phyloP scores from a whole-genome alignment of 1,139 yeast species.

The Sugiyamaella castrensis region DNA sequence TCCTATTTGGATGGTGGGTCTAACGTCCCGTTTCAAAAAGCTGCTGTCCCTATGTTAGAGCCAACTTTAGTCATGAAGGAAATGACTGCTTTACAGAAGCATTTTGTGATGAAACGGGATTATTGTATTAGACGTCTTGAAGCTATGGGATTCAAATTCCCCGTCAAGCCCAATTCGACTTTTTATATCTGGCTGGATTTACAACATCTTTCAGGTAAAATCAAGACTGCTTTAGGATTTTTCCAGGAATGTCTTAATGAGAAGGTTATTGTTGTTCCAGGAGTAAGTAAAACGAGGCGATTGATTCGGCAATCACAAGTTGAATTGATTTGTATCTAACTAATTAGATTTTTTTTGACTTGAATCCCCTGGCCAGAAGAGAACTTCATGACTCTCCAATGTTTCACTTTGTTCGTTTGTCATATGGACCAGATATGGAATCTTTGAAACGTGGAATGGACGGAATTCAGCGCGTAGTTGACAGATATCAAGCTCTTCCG shows the following conservation, averaged over 20 bases:
- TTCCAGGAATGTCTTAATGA: slow-evolving; percentile 69
- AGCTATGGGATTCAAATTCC: slow-evolving; percentile 57
- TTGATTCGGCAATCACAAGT: no score
- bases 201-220: slow-evolving; percentile 56
- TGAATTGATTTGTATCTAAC: background rate
- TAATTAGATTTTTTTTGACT: slow-evolving; percentile 53
- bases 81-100: slow-evolving; percentile 60
- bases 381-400: slow-evolving; percentile 60
- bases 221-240: slow-evolving; percentile 60
- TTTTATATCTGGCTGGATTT: slow-evolving; percentile 65
- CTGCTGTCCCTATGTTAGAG: slow-evolving; percentile 56
- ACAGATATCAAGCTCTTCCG: slow-evolving; percentile 30
- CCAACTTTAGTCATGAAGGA: slow-evolving; percentile 52
- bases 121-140: slow-evolving; percentile 52
- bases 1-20: slow-evolving; percentile 66
- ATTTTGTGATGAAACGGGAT: slow-evolving; percentile 61
- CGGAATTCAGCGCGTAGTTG: slow-evolving; percentile 57
- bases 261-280: slow-evolving; percentile 63
- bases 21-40: slow-evolving; percentile 63
- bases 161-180: slow-evolving; percentile 57
- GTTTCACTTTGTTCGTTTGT: slow-evolving; percentile 60
- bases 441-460: slow-evolving; percentile 62
- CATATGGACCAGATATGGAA: slow-evolving; percentile 62
- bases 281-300: slow-evolving; percentile 34
- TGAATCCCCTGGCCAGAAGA: slow-evolving; percentile 62